Base-by-base conservation (phyloP, 78 protist genomes). In the Monosiga brevicollis region DNA sequence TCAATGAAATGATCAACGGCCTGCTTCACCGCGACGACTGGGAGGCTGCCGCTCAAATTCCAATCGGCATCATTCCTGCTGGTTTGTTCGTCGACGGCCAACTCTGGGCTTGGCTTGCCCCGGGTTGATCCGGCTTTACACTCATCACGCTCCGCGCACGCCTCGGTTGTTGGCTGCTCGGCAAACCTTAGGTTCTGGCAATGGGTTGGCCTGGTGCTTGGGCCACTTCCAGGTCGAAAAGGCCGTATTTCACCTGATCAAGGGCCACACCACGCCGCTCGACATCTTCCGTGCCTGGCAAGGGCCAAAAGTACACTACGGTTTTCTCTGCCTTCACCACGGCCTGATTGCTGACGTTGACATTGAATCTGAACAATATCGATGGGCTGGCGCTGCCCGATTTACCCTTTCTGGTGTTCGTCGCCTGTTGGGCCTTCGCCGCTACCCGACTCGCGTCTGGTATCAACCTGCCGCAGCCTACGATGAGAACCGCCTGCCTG, bases 301-400 rank as follows among this genome's bases (percentile, higher is more conserved):
- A 78, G 85, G 82, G 37, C 82, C 43, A 9, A 76, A 54, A 15
- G 81, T 80, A 42, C 80, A 81, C 86, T 76, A 82, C 43, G 84
- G 86, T n/a, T 73, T 81, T 71, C 62, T 87, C 54, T 82, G 88
- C 42, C 35, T 87, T 23, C 80, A 86, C 22, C 83, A 84, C 84
- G 90, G 90, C 49, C 9, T 87, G 1, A 76, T 87, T 0, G 73
- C 81, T 1, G 90, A 87, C 78, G 87, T 87, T 23, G 90, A 87
- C 72, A 87, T 87, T 25, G 90, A 87, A 36, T 81, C 86, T 1
- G 90, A 87, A 54, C 29, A 79, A 54, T 87, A 81, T 76, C 82
- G 90, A 38, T 82, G 84, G 34, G 77, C 84, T 15, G 90, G 90
- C 54, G 77, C 86, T 24, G 40, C 84, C 9, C 74, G 90, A 42